A percentile compares a stretch with the other conserved stretches of the same genome.
Evolutionary conservation across 2,329 filamentous ascomycete genomes (phyloP).

Genomic region (Aureobasidium sp.): DNA sequence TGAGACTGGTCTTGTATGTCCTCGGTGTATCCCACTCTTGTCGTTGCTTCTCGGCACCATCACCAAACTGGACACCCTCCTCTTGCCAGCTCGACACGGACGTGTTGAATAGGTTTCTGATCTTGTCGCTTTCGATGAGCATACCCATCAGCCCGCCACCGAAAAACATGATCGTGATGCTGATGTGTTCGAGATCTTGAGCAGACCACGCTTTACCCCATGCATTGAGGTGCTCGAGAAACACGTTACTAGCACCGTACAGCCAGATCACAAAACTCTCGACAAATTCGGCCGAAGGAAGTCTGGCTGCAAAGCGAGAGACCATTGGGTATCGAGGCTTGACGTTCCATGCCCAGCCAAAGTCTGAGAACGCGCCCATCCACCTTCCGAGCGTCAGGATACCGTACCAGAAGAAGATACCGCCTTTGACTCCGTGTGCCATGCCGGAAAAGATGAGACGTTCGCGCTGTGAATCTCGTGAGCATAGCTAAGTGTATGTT

Average conservation of each 20-base stretch:
- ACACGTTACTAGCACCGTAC: slow-evolving; percentile 81
- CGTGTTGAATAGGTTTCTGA: slow-evolving; percentile 55
- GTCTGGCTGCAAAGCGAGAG: slow-evolving; percentile 51
- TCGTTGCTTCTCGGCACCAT: background rate
- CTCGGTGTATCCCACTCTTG: slow-evolving; percentile 51
- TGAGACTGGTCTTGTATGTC: slow-evolving; percentile 68
- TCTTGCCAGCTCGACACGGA: slow-evolving; percentile 14
- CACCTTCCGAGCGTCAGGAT: slow-evolving; percentile 77
- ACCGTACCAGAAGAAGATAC: slow-evolving; percentile 87
- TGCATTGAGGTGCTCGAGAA: slow-evolving; percentile 73
- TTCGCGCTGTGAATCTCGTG: slow-evolving; percentile 49
- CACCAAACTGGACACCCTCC: background rate
- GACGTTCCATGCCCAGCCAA: slow-evolving; percentile 90
- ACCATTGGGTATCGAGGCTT: slow-evolving; percentile 54
- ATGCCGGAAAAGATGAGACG: slow-evolving; percentile 68
- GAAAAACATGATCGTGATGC: slow-evolving; percentile 84
- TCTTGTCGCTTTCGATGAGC: slow-evolving; percentile 32
- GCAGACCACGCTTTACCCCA: slow-evolving; percentile 64
- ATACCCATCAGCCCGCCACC: slow-evolving; percentile 64
- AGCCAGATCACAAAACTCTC: slow-evolving; percentile 81
- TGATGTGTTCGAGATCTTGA: slow-evolving; percentile 79
- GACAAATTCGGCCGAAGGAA: slow-evolving; percentile 73
- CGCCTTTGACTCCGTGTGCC: slow-evolving; percentile 86
- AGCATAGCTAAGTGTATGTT: slow-evolving; percentile 14
- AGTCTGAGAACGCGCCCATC: slow-evolving; percentile 77